A percentile compares a stretch with the other conserved stretches of the same genome.
These are phyloP conservation scores for Elaeis oleifera DNA, from an alignment of 202 grass and related monocot genomes.

Conservation along the genomic window DNA sequence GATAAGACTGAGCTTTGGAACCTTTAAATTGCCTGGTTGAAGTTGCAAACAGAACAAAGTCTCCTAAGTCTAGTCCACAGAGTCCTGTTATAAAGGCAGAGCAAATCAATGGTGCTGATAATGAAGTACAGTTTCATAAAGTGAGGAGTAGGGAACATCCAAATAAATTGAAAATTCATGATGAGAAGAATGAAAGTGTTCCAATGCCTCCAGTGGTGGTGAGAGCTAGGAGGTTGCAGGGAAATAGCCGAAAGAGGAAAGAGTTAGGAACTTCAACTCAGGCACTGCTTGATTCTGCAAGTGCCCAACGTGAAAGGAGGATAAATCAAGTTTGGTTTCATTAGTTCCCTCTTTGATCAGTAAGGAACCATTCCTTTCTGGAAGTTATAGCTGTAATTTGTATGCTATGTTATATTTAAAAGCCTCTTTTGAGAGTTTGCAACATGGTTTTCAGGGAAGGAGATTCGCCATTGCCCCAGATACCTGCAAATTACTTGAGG, in stretches of 20 bases:
- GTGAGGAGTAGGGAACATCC: conserved; percentile 6
- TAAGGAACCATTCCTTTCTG: conserved; percentile 26
- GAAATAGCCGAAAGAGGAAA: conserved; percentile 27
- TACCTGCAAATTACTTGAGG: conserved; percentile 60
- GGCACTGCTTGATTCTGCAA: conserved; percentile 26
- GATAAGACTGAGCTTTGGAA: conserved; percentile 53
- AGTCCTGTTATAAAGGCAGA: conserved; percentile 29
- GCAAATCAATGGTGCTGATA: conserved; percentile 33
- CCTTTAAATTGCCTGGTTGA: conserved; percentile 46
- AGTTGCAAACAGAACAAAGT: conserved; percentile 42
- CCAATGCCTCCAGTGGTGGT: conserved; percentile 9
- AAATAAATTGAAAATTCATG: conserved; percentile 26
- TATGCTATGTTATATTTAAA: no score
- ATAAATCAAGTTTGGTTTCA: conserved; percentile 68
- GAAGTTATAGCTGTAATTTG: neutral
- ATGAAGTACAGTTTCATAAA: conserved; percentile 27
- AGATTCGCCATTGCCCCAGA: conserved; percentile 54
- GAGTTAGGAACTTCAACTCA: conserved; percentile 19
- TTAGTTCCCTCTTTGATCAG: conserved; percentile 60
- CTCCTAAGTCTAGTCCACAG: conserved; percentile 38
- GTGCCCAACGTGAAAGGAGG: conserved; percentile 29
- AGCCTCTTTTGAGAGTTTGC: no score
- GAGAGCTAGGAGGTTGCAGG: conserved; percentile 28
- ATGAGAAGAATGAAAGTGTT: conserved; percentile 28
- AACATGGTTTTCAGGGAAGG: conserved; percentile 59